Evolutionary conservation across 140 eudicot species (phyloP).

Genomic region (Cichorium intybus): DNA sequence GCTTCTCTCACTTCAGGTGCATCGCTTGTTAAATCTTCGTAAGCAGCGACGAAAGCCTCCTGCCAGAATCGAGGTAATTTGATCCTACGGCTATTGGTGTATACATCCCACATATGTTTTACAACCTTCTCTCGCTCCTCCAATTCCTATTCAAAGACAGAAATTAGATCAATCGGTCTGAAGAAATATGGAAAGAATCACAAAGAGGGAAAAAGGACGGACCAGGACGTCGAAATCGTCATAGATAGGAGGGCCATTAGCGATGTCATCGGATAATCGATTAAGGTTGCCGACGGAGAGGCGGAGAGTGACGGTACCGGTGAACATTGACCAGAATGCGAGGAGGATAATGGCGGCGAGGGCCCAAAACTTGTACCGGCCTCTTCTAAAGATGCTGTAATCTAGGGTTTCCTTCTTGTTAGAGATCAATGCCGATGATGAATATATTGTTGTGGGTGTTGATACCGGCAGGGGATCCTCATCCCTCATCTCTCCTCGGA

Average conservation of each 20-base stretch:
- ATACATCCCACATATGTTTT: slow-evolving; percentile 97
- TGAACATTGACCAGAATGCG: slow-evolving; percentile 88
- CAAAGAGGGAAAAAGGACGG: slow-evolving; percentile 4
- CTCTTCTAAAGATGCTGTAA: slow-evolving; percentile 48
- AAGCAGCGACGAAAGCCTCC: slow-evolving; percentile 96
- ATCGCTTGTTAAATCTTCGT: slow-evolving; percentile 83
- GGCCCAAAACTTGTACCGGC: slow-evolving; percentile 84
- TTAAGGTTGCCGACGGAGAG: slow-evolving; percentile 80
- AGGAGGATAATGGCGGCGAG: slow-evolving; percentile 75
- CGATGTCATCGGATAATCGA: slow-evolving; percentile 49
- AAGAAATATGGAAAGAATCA: not conserved
- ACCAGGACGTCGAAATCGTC: slow-evolving; percentile 80
- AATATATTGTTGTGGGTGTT: slow-evolving; percentile 42
- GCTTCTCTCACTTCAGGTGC: slow-evolving; percentile 56
- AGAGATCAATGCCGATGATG: slow-evolving; percentile 29
- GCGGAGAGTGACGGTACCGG: slow-evolving; percentile 90
- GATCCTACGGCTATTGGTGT: slow-evolving; percentile 68
- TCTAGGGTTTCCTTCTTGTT: slow-evolving; percentile 49
- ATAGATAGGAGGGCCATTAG: slow-evolving; percentile 30
- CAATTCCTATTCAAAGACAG: slow-evolving; percentile 55
- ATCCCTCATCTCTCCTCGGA: slow-evolving; percentile 48
- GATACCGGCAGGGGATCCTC: slow-evolving; percentile 73
- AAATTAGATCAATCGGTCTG: slow-evolving; percentile 11
- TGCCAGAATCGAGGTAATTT: slow-evolving; percentile 79
- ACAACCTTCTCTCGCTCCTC: slow-evolving; percentile 97